Evolutionary conservation across 257 asterid genomes (phyloP).

Genomic region (Solanum ossicruentum): DNA sequence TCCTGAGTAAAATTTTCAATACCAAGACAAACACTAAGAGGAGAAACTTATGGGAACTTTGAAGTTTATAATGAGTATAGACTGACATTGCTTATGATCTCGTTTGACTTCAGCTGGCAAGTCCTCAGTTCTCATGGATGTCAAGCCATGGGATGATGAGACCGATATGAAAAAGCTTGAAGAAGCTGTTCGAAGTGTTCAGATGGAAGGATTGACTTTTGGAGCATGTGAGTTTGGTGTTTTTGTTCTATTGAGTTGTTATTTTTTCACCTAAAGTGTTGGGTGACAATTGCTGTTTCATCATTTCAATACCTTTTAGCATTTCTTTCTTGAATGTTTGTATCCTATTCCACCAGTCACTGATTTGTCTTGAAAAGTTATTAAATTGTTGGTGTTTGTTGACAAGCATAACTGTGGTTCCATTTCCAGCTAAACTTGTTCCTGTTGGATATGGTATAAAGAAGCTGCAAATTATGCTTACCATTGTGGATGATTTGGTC

Average conservation of each 20-base stretch:
- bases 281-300: neutral
- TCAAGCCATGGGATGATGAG: slow-evolving; percentile 97
- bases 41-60: neutral
- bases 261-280: neutral
- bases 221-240: slow-evolving; percentile 66
- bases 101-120: slow-evolving; percentile 45
- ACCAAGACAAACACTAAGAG: neutral
- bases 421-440: slow-evolving; percentile 41
- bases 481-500: slow-evolving; percentile 57
- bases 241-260: neutral
- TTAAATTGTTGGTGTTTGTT: neutral
- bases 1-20: neutral
- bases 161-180: slow-evolving; percentile 93
- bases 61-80: neutral
- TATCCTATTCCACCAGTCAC: neutral
- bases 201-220: slow-evolving; percentile 77
- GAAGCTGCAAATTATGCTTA: slow-evolving; percentile 69
- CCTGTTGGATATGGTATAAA: slow-evolving; percentile 68
- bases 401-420: neutral
- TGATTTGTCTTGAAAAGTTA: neutral
- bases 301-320: neutral
- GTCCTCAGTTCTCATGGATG: slow-evolving; percentile 53
- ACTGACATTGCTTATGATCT: neutral
- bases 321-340: neutral
- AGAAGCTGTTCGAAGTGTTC: slow-evolving; percentile 68